Conservation (phyloP, 2,329 filamentous ascomycete genomes). For the Lecanosticta acicola region DNA sequence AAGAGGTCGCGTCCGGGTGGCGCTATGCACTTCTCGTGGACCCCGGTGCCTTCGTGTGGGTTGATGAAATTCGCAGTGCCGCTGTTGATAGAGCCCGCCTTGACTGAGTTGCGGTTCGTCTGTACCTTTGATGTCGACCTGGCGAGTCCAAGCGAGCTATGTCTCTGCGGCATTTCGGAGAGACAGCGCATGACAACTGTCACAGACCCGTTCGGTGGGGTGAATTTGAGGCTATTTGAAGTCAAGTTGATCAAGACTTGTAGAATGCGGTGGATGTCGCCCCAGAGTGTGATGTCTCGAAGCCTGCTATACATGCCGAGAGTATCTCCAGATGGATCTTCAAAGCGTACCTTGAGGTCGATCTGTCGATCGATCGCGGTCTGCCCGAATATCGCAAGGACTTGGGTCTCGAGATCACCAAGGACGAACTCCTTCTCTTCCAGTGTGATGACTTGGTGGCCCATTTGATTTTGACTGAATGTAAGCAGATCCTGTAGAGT, state of each 20-base stretch:
- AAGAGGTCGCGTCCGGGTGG: constrained; percentile 59
- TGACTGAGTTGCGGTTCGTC: constrained; percentile 1
- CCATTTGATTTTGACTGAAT: constrained; percentile 92
- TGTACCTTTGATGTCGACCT: neutral
- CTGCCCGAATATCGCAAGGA: constrained; percentile 81
- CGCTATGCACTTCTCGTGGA: constrained; percentile 15
- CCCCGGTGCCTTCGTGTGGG: constrained; percentile 8
- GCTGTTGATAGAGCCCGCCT: neutral
- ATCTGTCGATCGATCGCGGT: constrained; percentile 80
- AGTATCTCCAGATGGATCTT: constrained; percentile 34
- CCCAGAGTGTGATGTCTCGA: constrained; percentile 81
- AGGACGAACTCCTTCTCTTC: constrained; percentile 82
- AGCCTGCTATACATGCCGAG: constrained; percentile 45
- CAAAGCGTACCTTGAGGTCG: constrained; percentile 64
- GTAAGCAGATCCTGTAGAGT: constrained; percentile 83
- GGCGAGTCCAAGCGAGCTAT: constrained; percentile 4
- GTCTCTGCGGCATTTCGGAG: constrained; percentile 43
- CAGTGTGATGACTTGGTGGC: constrained; percentile 66
- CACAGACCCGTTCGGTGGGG: constrained; percentile 68
- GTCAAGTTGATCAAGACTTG: constrained; percentile 91
- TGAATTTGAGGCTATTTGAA: constrained; percentile 89
- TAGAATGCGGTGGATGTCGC: constrained; percentile 81
- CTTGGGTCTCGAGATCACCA: constrained; percentile 73
- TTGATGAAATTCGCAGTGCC: constrained; percentile 19
- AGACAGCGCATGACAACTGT: constrained; percentile 69